A percentile compares a stretch with the other conserved stretches of the same genome.
Evolutionary conservation across 768 basidiomycete genomes (phyloP).

Genomic region (Punctularia strigosozonata): DNA sequence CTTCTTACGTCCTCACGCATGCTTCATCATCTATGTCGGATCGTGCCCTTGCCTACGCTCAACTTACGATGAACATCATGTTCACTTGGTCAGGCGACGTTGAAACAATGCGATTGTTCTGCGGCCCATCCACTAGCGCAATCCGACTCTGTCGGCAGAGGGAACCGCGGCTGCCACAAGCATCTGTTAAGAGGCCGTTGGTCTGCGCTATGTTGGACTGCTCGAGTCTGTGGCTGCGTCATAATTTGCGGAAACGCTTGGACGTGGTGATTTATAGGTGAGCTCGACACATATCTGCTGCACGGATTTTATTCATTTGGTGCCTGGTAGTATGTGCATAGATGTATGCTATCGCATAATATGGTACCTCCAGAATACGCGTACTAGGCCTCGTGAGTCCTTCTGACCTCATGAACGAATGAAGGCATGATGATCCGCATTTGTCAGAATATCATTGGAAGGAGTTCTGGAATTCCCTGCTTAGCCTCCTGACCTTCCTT

Average conservation of each 20-base stretch:
- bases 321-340: conserved; percentile 34
- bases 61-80: conserved; percentile 41
- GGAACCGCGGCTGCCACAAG: conserved; percentile 35
- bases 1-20: conserved; percentile 58
- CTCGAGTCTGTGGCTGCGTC: conserved; percentile 57
- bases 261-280: conserved; percentile 48
- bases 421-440: conserved; percentile 1
- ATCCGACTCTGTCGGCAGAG: conserved; percentile 54
- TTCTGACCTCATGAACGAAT: neutral
- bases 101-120: conserved; percentile 33
- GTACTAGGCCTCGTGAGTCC: conserved; percentile 31
- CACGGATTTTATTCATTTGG: conserved; percentile 1
- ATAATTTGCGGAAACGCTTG: conserved; percentile 53
- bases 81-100: conserved; percentile 39
- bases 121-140: conserved; percentile 23
- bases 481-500: conserved; percentile 44
- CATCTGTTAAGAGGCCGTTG: conserved; percentile 28
- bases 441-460: conserved; percentile 62
- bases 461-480: conserved; percentile 47
- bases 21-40: conserved; percentile 49
- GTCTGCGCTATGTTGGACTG: conserved; percentile 56
- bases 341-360: conserved; percentile 41
- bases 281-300: conserved; percentile 10
- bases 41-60: conserved; percentile 51
- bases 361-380: conserved; percentile 48